Base-by-base conservation (phyloP, 495 filamentous ascomycete species). In the Astrocystis sublimbata region DNA sequence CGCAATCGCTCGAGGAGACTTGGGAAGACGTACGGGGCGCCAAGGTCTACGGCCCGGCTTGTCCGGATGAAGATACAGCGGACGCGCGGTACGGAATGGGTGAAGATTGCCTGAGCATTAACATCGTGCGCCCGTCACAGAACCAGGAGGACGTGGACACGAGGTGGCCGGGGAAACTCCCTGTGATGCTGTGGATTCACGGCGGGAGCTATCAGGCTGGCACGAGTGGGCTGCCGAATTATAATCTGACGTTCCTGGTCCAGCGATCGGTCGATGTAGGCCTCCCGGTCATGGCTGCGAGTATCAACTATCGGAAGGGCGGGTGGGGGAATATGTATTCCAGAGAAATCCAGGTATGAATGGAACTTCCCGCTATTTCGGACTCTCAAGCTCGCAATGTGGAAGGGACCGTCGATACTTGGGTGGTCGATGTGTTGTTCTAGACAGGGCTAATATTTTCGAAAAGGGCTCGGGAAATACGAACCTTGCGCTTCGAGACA, bases 141-240 rank as follows among this genome's bases (percentile, higher is more conserved):
- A 24, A 12, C 12, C 4, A 28, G 3, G 35, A 23, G 21, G 33
- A 17, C 13, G 10, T 17, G 54, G n/a, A 47, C 2, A 58, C 35
- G 35, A 19, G 36, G 52, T 23, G 15, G 15, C 24, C 52, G 42
- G n/a, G n/a, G n/a, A 58, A 47, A 40, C 33, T 90, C 1, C 88
- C 88, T 0, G 83, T 90, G 19, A 73, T 87, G 43, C 77, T 88
- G 7, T 90, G 86, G 85, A 89, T 91, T 40, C 87, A 82, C 66
- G 88, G 87, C 31, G 87, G 88, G 23, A 84, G 79, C 1, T 89
- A 88, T 64, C 83, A 88, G 65, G 68, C 85, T 4, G 88, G 88
- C 2, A 81, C 80, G 0, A 84, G 81, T 3, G 60, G 65, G 24
- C 79, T 77, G 72, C 84, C 85, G 58, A 78, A 87, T 28, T 71